Percentiles rank a stretch among this genome's conserved stretches.
phyloP scores from a whole-genome alignment of 345 rosid genomes.

The Jatropha curcas region DNA sequence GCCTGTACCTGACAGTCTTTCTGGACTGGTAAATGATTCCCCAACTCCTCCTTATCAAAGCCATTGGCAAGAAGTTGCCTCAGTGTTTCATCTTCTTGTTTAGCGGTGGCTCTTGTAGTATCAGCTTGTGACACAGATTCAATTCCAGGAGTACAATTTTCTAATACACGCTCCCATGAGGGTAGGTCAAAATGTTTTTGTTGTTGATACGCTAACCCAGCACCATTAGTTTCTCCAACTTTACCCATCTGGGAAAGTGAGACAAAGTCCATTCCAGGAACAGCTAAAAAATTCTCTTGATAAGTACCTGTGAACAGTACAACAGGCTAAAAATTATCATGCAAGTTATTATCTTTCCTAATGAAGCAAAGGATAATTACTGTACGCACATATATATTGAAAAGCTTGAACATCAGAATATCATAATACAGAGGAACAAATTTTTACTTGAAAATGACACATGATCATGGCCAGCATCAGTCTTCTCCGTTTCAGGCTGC shows the following conservation, averaged over 20 bases:
- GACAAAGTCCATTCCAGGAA: conserved; percentile 35
- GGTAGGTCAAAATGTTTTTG: conserved; percentile 51
- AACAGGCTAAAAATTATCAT: conserved; percentile 23
- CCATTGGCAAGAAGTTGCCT: conserved; percentile 43
- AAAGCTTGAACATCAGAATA: conserved; percentile 8
- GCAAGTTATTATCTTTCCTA: conserved; percentile 15
- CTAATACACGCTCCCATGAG: conserved; percentile 65
- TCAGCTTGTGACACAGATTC: conserved; percentile 43
- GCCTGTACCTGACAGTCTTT: conserved; percentile 60
- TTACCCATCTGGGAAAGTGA: conserved; percentile 39
- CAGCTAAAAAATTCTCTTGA: conserved; percentile 45
- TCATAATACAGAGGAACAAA: conserved; percentile 11
- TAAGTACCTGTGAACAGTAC: conserved; percentile 45
- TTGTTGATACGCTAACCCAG: conserved; percentile 49
- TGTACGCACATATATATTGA: not conserved
- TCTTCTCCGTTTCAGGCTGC: conserved; percentile 41
- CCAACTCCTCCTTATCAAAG: conserved; percentile 49
- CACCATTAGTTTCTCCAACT: conserved; percentile 32
- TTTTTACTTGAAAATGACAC: conserved; percentile 49
- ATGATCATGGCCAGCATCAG: conserved; percentile 45
- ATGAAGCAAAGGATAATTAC: conserved; percentile 14
- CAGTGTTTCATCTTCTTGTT: conserved; percentile 47
- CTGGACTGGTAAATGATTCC: conserved; percentile 39
- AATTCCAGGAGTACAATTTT: conserved; percentile 43
- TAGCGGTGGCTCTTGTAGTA: conserved; percentile 26